phyloP scores from a whole-genome alignment of 2,329 filamentous ascomycete species.

The Aspergillus cejpii region DNA sequence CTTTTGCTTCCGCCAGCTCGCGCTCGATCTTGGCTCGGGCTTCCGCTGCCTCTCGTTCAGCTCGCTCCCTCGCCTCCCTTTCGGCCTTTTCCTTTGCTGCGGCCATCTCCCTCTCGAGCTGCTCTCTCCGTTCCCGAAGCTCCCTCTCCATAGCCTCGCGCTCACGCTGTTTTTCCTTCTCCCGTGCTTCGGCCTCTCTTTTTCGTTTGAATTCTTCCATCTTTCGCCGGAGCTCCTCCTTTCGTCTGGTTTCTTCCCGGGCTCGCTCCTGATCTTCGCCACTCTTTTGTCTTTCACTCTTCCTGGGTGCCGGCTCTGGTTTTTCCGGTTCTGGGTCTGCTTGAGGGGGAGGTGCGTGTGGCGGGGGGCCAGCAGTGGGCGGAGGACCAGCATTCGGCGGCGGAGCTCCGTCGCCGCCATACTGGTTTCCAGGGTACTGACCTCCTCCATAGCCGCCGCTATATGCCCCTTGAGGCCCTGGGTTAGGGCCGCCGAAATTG shows the following conservation, averaged over 20 bases:
- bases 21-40: slow-evolving; percentile 19
- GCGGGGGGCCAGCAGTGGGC: slow-evolving; percentile 15
- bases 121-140: slow-evolving; percentile 36
- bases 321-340: slow-evolving; percentile 13
- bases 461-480: slow-evolving; percentile 24
- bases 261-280: slow-evolving; percentile 25
- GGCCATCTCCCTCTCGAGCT: slow-evolving; percentile 36
- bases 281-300: slow-evolving; percentile 16
- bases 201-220: slow-evolving; percentile 36
- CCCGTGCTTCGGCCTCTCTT: slow-evolving; percentile 33
- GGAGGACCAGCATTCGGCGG: slow-evolving; percentile 12
- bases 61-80: slow-evolving; percentile 16
- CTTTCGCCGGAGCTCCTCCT: slow-evolving; percentile 34
- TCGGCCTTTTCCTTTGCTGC: slow-evolving; percentile 23
- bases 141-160: slow-evolving; percentile 39
- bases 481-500: slow-evolving; percentile 20
- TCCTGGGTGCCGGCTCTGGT: slow-evolving; percentile 9
- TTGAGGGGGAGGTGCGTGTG: slow-evolving; percentile 21
- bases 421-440: slow-evolving; percentile 32
- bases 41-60: slow-evolving; percentile 21
- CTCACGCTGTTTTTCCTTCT: slow-evolving; percentile 36
- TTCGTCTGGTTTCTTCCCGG: slow-evolving; percentile 30
- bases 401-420: slow-evolving; percentile 23
- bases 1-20: slow-evolving; percentile 12
- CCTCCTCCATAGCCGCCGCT: slow-evolving; percentile 21